Evolutionary conservation across 805 yeast species (phyloP).

Genomic region (Saccharomycopsis oosterbeekiorum): DNA sequence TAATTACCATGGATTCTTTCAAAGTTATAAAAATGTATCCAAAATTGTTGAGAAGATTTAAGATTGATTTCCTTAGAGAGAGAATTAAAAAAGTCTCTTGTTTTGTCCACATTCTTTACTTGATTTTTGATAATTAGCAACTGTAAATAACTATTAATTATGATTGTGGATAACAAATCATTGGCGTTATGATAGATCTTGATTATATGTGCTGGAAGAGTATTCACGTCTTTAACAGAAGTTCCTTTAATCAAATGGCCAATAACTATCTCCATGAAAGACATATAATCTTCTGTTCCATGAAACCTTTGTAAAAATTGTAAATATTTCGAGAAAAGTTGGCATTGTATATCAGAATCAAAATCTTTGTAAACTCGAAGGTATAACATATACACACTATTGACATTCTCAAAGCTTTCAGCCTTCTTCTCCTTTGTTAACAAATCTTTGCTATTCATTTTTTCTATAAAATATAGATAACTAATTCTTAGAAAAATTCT

Average conservation of each 20-base stretch:
- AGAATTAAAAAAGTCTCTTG: not conserved
- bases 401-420: constrained; percentile 3
- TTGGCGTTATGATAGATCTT: not conserved
- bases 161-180: not conserved
- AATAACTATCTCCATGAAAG: not conserved
- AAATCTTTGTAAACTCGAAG: constrained; percentile 1
- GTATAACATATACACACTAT: not conserved
- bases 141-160: constrained; percentile 2
- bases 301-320: constrained; percentile 2
- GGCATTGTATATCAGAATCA: not conserved
- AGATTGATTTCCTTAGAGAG: not conserved
- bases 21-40: constrained; percentile 48
- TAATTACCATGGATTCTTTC: constrained; percentile 38
- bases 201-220: not conserved
- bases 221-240: not conserved
- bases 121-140: not conserved
- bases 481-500: constrained; percentile 13
- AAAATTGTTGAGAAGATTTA: constrained; percentile 32
- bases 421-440: not conserved
- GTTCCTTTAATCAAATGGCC: not conserved
- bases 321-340: constrained; percentile 6
- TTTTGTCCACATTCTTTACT: not conserved
- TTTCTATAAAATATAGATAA: constrained; percentile 14
- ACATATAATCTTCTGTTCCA: constrained; percentile 1
- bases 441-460: not conserved